A percentile compares a stretch with the other conserved stretches of the same genome.
phyloP scores from a whole-genome alignment of 2,329 filamentous ascomycete species.

The Didymella pinodella region DNA sequence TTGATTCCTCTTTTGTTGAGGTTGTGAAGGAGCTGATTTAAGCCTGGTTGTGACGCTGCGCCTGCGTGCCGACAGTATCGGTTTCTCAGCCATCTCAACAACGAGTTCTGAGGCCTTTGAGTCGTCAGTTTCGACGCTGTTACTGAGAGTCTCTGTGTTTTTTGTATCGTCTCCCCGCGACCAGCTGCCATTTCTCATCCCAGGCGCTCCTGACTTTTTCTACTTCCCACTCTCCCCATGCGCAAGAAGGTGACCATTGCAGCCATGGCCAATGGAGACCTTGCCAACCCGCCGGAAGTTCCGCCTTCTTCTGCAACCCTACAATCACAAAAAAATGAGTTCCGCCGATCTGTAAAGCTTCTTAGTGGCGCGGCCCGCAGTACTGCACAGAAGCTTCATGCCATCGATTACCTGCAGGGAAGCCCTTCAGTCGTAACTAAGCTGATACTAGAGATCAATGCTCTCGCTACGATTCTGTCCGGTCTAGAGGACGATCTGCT shows the following conservation, averaged over 20 bases:
- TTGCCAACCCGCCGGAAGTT: background rate
- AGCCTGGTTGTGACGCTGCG: background rate
- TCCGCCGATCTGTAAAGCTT: slow-evolving; percentile 1
- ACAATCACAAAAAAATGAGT: background rate
- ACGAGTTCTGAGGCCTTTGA: background rate
- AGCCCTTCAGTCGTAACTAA: background rate
- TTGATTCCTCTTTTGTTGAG: background rate
- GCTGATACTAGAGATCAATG: background rate
- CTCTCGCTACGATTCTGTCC: slow-evolving; percentile 1
- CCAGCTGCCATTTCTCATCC: background rate
- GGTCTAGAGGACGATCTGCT: background rate
- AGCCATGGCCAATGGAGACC: slow-evolving; percentile 1
- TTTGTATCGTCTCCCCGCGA: background rate
- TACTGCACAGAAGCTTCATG: slow-evolving; percentile 3
- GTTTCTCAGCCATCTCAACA: background rate
- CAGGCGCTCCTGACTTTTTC: background rate
- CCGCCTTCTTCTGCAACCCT: background rate
- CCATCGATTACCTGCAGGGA: background rate
- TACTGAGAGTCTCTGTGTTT: background rate
- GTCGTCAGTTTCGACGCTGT: background rate
- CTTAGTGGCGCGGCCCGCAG: background rate
- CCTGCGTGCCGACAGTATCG: background rate
- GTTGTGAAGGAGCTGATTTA: background rate
- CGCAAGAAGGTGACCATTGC: background rate
- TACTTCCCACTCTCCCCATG: background rate